A percentile compares a stretch with the other conserved stretches of the same genome.
Evolutionary conservation across 495 filamentous ascomycete species (phyloP).

Genomic region (Amorphotheca resinae): DNA sequence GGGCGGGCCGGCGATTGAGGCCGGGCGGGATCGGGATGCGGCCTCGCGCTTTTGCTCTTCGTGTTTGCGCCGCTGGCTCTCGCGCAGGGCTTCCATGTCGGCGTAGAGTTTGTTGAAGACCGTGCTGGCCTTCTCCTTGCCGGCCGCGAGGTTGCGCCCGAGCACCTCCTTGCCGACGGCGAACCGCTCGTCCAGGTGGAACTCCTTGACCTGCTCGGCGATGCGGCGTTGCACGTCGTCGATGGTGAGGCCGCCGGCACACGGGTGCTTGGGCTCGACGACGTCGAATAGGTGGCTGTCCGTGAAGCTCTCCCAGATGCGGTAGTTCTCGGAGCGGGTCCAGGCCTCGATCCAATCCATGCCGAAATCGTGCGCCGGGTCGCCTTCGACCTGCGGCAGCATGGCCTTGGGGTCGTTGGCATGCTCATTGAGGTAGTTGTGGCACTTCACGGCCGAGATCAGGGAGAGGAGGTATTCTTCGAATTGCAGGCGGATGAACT

Average conservation of each 20-base stretch:
- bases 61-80: constrained; percentile 60
- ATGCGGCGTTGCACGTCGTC: constrained; percentile 89
- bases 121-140: constrained; percentile 69
- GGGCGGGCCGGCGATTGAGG: constrained; percentile 39
- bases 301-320: constrained; percentile 57
- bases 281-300: constrained; percentile 90
- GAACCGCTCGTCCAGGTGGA: constrained; percentile 78
- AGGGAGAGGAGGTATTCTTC: constrained; percentile 93
- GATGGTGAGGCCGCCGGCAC: constrained; percentile 85
- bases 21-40: constrained; percentile 22
- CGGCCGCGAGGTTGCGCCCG: constrained; percentile 66
- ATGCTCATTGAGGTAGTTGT: constrained; percentile 56
- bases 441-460: constrained; percentile 81
- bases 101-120: constrained; percentile 80
- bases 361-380: constrained; percentile 73
- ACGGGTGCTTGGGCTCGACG: constrained; percentile 84
- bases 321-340: constrained; percentile 78
- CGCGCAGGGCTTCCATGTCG: constrained; percentile 75
- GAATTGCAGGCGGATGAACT: constrained; percentile 95
- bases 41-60: constrained; percentile 33
- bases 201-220: constrained; percentile 74
- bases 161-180: constrained; percentile 65
- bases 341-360: constrained; percentile 66
- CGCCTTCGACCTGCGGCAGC: constrained; percentile 62
- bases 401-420: constrained; percentile 44